phyloP scores from a whole-genome alignment of 2,329 filamentous ascomycete species.

The Cytospora schulzeri region DNA sequence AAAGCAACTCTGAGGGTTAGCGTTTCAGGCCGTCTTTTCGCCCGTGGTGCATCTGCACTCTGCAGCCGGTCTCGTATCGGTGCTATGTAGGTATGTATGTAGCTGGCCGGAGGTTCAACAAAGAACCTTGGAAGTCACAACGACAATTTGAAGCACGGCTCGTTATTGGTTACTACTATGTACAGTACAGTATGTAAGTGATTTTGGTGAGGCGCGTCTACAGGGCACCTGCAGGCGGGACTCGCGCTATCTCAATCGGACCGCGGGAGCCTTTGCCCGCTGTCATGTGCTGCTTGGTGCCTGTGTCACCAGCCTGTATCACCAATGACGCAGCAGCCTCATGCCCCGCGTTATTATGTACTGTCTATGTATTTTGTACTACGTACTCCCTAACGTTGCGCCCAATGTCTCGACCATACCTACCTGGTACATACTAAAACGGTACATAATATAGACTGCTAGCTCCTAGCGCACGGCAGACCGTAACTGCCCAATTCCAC shows the following conservation, averaged over 20 bases:
- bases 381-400: not conserved
- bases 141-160: conserved; percentile 12
- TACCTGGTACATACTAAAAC: not conserved
- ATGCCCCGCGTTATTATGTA: conserved; percentile 19
- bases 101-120: not conserved
- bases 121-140: not conserved
- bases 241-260: not conserved
- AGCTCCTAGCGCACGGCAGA: not conserved
- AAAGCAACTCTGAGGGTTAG: not conserved
- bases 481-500: not conserved
- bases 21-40: too few relatives aligned
- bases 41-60: not conserved
- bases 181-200: too few relatives aligned
- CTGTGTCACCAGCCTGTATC: not conserved
- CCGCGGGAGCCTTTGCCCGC: conserved; percentile 13
- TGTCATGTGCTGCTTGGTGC: conserved; percentile 22
- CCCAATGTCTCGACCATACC: not conserved
- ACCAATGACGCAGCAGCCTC: conserved; percentile 25
- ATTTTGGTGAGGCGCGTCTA: conserved; percentile 10
- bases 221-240: not conserved
- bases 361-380: not conserved
- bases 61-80: not conserved
- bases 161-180: not conserved
- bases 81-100: not conserved
- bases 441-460: not conserved